phyloP scores from a whole-genome alignment of 176 grass and related monocot species.

The Rhynchospora pubera region DNA sequence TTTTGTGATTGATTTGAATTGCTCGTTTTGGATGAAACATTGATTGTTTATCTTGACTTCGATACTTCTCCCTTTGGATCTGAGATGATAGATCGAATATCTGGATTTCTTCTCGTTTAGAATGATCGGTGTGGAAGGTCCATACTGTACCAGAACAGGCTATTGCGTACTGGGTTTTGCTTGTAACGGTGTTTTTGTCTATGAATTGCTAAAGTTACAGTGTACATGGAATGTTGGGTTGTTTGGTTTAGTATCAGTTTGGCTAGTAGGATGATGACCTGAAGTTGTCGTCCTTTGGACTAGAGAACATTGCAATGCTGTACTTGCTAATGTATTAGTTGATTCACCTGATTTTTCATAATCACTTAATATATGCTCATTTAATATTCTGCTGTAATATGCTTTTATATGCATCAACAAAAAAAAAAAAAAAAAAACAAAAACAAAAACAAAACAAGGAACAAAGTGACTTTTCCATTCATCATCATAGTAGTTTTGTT shows the following conservation, averaged over 20 bases:
- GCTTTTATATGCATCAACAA: too few species aligned
- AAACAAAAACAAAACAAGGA: not conserved
- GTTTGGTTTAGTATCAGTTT: not conserved
- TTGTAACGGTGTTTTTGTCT: not conserved
- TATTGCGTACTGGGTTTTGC: not conserved
- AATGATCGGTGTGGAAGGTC: not conserved
- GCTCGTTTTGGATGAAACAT: not conserved
- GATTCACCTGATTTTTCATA: not conserved
- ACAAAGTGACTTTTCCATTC: not conserved
- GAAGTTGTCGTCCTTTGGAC: not conserved
- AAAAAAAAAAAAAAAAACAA: too few species aligned
- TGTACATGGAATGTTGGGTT: not conserved
- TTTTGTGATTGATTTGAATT: not conserved
- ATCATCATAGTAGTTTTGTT: too few species aligned
- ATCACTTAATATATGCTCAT: not conserved
- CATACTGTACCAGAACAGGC: not conserved
- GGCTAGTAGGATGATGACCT: not conserved
- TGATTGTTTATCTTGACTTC: not conserved
- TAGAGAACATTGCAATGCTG: not conserved
- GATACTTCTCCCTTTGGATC: slow-evolving; percentile 11
- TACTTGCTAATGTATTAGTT: not conserved
- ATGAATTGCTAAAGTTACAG: not conserved
- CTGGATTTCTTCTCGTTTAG: not conserved
- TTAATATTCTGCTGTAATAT: too few species aligned
- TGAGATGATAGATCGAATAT: not conserved